Evolutionary conservation across 345 rosid genomes (phyloP).

Genomic region (Capsella bursapastoris): DNA sequence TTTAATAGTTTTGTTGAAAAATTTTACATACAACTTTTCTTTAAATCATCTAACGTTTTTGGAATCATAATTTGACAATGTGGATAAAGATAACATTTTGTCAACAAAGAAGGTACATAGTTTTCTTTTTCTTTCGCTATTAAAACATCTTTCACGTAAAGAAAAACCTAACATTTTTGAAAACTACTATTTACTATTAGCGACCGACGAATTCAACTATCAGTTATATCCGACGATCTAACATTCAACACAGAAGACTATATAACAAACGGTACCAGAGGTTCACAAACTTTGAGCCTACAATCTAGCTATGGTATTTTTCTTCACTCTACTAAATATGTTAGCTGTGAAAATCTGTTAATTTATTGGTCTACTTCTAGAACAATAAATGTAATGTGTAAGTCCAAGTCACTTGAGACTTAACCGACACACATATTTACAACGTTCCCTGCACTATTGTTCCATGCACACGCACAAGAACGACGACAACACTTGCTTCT

Average conservation of each 20-base stretch:
- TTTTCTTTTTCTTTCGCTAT: background rate
- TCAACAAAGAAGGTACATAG: background rate
- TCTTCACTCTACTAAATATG: background rate
- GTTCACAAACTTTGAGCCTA: background rate
- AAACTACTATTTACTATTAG: background rate
- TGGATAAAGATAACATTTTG: background rate
- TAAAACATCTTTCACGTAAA: background rate
- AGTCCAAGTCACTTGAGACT: background rate
- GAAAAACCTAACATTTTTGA: background rate
- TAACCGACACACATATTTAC: background rate
- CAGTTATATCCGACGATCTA: background rate
- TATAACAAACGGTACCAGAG: background rate
- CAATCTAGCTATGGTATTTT: background rate
- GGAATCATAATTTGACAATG: background rate
- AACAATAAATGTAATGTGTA: background rate
- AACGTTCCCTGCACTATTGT: conserved; percentile 22
- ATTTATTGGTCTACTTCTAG: conserved; percentile 5
- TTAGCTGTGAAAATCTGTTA: background rate
- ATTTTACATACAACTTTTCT: background rate
- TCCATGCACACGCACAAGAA: conserved; percentile 29
- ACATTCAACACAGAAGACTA: background rate
- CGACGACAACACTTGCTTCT: conserved; percentile 2
- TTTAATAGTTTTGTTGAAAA: background rate
- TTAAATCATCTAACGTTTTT: background rate
- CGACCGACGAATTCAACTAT: background rate